Base-by-base conservation (phyloP, 176 grass and related monocot species). In the Ensete ventricosum region DNA sequence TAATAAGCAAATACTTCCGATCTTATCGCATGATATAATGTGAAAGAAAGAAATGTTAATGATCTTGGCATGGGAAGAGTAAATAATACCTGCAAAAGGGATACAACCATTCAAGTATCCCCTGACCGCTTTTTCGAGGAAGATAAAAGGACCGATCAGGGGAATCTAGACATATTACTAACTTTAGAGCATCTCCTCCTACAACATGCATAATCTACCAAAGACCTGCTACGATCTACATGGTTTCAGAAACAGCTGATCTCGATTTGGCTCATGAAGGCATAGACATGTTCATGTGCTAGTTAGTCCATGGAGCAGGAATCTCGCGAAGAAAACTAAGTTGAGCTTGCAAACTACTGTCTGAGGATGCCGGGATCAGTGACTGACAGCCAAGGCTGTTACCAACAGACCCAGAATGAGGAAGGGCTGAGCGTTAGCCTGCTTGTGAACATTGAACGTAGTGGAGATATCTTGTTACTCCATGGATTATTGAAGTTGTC, bases 371-470 rank as follows among this genome's bases (percentile, higher is more conserved):
- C 0, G 27, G 54, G 25, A 29, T 73, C 78, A 87, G 64, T 83
- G 80, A 64, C 71, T 87, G 22, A 80, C 79, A 9, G 89, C 86
- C 81, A 92, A 81, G 17, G 89, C 89, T 14, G 89, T 92, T 69
- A 92, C 86, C 62, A 92, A 20, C n/a, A 92, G 76, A 71, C 89
- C 89, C 1, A 92, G 73, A 26, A 86, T 87, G 8, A 92, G 83
- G 86, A 92, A 92, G 1, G 86, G 89, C 24, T 92, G 89, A 5
- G 89, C 89, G 1, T 86, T 92, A 53, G 89, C 85, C 89, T 92
- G 84, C 11, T 69, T 49, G 51, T 53, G 11, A 64, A 64, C 9
- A 80, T 63, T 9, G n/a, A 64, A 85, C 3, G 5, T 16, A 27
- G 26, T 68, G 14, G 50, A 29, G 9, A 54, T 17, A 43, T 53